Evolutionary conservation across 306 rosid genomes (phyloP), one percentile per base, ranked within the genome.

Genomic region (Citrullus colocynthis): DNA sequence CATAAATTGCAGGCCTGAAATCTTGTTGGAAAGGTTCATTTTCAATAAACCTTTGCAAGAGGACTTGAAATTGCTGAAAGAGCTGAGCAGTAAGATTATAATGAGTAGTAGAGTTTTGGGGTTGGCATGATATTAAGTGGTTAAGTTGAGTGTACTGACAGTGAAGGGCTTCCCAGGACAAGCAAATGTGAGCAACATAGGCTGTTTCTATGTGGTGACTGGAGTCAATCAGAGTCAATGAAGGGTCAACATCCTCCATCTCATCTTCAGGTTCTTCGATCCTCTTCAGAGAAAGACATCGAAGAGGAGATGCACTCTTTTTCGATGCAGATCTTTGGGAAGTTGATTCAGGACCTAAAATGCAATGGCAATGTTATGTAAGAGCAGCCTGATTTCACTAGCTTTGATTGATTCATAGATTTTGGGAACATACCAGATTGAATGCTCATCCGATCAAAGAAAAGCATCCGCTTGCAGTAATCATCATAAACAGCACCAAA

Each of bases 131-230:
- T 86, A 92, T 87, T 85, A 90, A 87, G 77, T 89, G 94, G 85
- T 83, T 87, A 78, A 88, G 83, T 67, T 95, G 97, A 74, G 89
- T 90, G 87, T 87, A 92, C 78, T 92, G 98, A 81, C 98, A 95
- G 65, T 95, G 98, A 80, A 95, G 96, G 30, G 97, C 97, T 82
- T 95, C 98, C 98, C 98, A 95, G 60, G 97, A 87, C 89, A 92
- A 88, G 87, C 96, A 88, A 32, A 90, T 80, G 83, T 95, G 98
- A 84, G 91, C 98, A n/a, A 89, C 92, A 78, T 95, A 95, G 48
- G 98, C 91, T 37, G 89, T 95, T 73, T 95, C 97, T 57, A 95
- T 83, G 74, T 92, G 96, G 80, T 86, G 88, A 78, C 76, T 89
- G 36, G 91, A 88, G 78, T 86, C 87, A 65, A 81, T 78, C 61